Evolutionary conservation across 306 rosid species (phyloP).

Genomic region (Sesbania bispinosa): DNA sequence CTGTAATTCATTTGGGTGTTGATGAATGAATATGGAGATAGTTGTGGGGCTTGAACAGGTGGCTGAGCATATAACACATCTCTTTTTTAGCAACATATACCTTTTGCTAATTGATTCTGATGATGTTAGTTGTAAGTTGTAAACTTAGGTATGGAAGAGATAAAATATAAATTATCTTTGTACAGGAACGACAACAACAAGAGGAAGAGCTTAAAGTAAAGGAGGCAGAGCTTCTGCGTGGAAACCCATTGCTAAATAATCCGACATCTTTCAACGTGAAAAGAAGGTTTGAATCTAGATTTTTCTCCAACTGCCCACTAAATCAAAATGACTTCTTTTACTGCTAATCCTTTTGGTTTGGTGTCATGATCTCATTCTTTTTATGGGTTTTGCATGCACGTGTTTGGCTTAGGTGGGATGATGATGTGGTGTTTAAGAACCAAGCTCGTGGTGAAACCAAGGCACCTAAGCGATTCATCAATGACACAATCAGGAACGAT

Average conservation of each 20-base stretch:
- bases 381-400: background rate
- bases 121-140: no score
- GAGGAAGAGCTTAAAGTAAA: slow-evolving; percentile 92
- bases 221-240: slow-evolving; percentile 82
- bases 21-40: background rate
- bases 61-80: background rate
- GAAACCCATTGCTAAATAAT: slow-evolving; percentile 77
- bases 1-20: background rate
- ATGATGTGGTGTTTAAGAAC: slow-evolving; percentile 89
- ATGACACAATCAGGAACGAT: slow-evolving; percentile 91
- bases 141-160: background rate
- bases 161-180: background rate
- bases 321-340: background rate
- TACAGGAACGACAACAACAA: slow-evolving; percentile 60
- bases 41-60: background rate
- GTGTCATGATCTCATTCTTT: background rate
- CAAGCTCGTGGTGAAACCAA: slow-evolving; percentile 94
- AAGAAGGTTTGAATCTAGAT: slow-evolving; percentile 55
- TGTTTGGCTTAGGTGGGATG: slow-evolving; percentile 66
- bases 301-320: background rate
- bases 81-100: background rate
- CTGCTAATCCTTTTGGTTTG: background rate
- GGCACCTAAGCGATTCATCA: slow-evolving; percentile 82
- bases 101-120: no score
- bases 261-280: slow-evolving; percentile 71